Evolutionary conservation across 371 early-diverging fungal species (phyloP).

Genomic region (Mortierella sp.): DNA sequence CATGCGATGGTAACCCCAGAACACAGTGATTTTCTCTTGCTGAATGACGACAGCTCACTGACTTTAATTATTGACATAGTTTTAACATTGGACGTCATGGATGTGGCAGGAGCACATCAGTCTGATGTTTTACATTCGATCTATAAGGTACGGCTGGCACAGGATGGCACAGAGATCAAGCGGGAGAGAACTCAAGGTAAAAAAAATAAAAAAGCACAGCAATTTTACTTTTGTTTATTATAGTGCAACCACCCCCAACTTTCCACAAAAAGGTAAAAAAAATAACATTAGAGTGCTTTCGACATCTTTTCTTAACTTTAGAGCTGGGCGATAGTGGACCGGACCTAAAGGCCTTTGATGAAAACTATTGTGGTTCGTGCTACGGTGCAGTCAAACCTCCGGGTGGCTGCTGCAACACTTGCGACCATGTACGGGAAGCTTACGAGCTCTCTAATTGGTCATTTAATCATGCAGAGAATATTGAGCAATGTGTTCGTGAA

Average conservation of each 20-base stretch:
- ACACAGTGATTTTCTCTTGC: not conserved
- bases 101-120: conserved; percentile 92
- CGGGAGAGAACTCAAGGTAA: conserved; percentile 67
- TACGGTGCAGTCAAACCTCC: conserved; percentile 80
- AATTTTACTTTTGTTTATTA: not conserved
- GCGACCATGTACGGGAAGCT: conserved; percentile 92
- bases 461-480: conserved; percentile 72
- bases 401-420: conserved; percentile 95
- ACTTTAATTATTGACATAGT: conserved; percentile 59
- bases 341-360: conserved; percentile 57
- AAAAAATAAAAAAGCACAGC: conserved; percentile 55
- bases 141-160: conserved; percentile 83
- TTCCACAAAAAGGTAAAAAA: no score
- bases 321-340: conserved; percentile 47
- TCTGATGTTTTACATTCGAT: conserved; percentile 85
- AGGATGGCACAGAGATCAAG: conserved; percentile 73
- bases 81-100: conserved; percentile 94
- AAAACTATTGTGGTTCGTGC: conserved; percentile 90
- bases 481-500: conserved; percentile 95
- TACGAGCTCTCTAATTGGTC: conserved; percentile 89
- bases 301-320: not conserved
- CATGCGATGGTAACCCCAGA: conserved; percentile 80
- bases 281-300: not conserved
- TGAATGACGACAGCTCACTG: not conserved
- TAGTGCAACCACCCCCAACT: no score